Base-by-base conservation (phyloP, 768 basidiomycete species). In the Serendipita vermifera region DNA sequence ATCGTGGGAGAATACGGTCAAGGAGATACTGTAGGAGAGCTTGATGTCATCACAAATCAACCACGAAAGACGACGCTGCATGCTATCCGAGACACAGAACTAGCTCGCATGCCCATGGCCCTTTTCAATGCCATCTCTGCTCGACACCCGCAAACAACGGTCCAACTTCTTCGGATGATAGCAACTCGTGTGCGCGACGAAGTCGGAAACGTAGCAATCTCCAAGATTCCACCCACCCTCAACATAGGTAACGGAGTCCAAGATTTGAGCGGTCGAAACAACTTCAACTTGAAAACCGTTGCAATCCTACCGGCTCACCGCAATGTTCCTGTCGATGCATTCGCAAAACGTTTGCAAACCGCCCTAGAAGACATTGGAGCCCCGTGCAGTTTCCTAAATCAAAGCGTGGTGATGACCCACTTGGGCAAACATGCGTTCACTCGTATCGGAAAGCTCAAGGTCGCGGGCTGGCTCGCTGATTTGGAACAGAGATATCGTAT, bases 121-220 rank as follows among this genome's bases (percentile, higher is more conserved):
- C 75, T 99, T 7, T 99, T 98, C 74, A 98, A 98, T 67, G 96
- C 96, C 0, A 94, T 98, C 58, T 90, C 88, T 39, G 83, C 86
- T 9, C 73, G 58, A 14, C 58, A 59, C 29, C 58, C 58, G 26
- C 54, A 57, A 32, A 54, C 55, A 3, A 60, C 58, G 14, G 58
- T 54, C 6, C 58, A 58, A 43, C 69, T 94, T 22, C 70, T 91
- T 33, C 79, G 84, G 17, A 88, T 85, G 75, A 97, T 99, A 59
- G 96, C 96, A 9, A 86, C 87, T 29, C 81, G 96, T 38, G 89
- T 98, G 3, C 76, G 89, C 56, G 80, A 80, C 59, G 88, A 93
- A 66, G 75, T 94, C 33, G 84, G 64, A 33, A 59, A 59, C 33
- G 24, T 39, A 31, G 38, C 22, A 27, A n/a, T 86, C 64, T 75